Evolutionary conservation across 2,329 filamentous ascomycete species (phyloP), one percentile per base, ranked within the genome.

Genomic region (Colletotrichum chrysophilum): DNA sequence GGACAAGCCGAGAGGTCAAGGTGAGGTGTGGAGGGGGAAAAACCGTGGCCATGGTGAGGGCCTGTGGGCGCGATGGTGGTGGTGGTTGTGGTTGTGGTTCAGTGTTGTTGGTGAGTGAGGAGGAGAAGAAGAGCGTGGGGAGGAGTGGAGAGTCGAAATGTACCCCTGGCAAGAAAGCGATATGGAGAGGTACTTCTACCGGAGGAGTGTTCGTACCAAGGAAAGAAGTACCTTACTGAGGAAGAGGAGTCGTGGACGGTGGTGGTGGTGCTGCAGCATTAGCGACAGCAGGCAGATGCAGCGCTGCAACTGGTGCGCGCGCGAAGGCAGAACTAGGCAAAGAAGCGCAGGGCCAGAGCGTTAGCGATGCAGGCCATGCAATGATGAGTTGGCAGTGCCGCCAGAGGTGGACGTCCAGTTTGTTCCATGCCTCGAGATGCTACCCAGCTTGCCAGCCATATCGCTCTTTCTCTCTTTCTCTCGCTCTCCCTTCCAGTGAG

Each of bases 341-440:
- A 84, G 64, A 72, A 82, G 82, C 83, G 81, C 81, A 84, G 85
- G 85, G 80, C 83, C 84, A 84, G 82, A 85, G 85, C 38, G 13
- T 43, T 43, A 43, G 38, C 38, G 84, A 85, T 87, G 89, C 88
- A 94, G 93, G 93, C 92, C 89, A 94, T 93, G 93, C 92, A 94
- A 85, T 91, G 92, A 94, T 94, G 93, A 92, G 93, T 91, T 94
- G 93, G 92, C 93, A 94, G 85, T 91, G 89, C 90, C 85, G 73
- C 69, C 72, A 38, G 73, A 68, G 28, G 68, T 34, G 66, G 66
- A 69, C 66, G 66, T 61, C 30, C 9, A 30, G n/a, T n/a, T 21
- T 61, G 56, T 30, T 43, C 38, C 38, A 43, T 43, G 38, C 38
- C 38, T 43, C 18, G 38, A 43, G 38, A 43, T 43, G 38, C 38